A percentile compares a stretch with the other conserved stretches of the same genome.
phyloP scores from a whole-genome alignment of 768 basidiomycete species.

The Tephrocybe sp. region DNA sequence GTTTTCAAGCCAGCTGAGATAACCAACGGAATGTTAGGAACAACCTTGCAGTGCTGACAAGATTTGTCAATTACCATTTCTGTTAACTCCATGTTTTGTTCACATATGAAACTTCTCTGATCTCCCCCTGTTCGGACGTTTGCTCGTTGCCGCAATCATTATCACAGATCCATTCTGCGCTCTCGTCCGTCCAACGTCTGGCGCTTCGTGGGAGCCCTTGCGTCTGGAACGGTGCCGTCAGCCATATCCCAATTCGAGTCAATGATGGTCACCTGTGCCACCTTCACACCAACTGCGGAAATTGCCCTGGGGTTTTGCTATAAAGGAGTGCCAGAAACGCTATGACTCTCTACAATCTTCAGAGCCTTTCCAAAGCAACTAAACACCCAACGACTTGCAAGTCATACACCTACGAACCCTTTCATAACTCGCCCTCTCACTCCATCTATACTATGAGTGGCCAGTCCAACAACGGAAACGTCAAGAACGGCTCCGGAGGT shows the following conservation, averaged over 20 bases:
- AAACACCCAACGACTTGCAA: constrained; percentile 8
- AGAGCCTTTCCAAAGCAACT: constrained; percentile 13
- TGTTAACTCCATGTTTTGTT: constrained; percentile 30
- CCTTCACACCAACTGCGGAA: constrained; percentile 30
- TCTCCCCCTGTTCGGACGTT: constrained; percentile 35
- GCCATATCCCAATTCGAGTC: constrained; percentile 38
- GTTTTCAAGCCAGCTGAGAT: constrained; percentile 25
- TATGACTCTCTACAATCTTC: constrained; percentile 34
- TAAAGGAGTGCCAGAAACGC: constrained; percentile 23
- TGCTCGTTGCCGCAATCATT: constrained; percentile 35
- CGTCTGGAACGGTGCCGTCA: constrained; percentile 25
- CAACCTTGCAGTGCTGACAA: constrained; percentile 18
- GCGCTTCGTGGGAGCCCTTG: constrained; percentile 26
- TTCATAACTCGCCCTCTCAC: constrained; percentile 10
- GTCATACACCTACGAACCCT: constrained; percentile 5
- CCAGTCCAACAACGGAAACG: constrained; percentile 38
- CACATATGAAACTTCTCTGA: constrained; percentile 33
- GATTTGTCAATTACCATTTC: constrained; percentile 16
- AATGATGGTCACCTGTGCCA: constrained; percentile 35
- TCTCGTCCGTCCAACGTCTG: constrained; percentile 29
- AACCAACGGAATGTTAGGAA: constrained; percentile 34
- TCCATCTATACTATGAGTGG: constrained; percentile 35
- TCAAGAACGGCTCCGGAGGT: constrained; percentile 31
- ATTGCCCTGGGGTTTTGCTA: constrained; percentile 22
- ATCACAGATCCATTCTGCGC: constrained; percentile 33